These are phyloP conservation scores for Alternaria sp. DNA, from an alignment of 2,329 filamentous ascomycete genomes.

Conservation along the genomic window DNA sequence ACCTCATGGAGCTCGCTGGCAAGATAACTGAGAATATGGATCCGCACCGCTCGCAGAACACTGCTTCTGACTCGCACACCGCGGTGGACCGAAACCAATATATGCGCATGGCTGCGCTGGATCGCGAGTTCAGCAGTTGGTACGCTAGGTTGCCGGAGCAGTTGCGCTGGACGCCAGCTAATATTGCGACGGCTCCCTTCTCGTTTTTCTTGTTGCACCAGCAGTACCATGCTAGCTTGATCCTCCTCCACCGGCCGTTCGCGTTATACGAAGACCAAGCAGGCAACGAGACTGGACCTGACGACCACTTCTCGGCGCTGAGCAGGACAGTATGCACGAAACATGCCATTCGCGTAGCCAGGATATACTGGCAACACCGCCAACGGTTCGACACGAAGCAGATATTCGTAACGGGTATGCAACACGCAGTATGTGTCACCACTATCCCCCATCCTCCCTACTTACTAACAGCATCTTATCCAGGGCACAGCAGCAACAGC, in stretches of 20 bases:
- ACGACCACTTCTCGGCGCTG: constrained; percentile 57
- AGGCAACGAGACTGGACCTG: constrained; percentile 47
- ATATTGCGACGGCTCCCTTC: constrained; percentile 48
- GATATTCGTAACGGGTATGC: constrained; percentile 61
- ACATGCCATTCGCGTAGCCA: constrained; percentile 62
- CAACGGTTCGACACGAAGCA: constrained; percentile 62
- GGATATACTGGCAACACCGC: constrained; percentile 65
- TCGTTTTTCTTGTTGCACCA: constrained; percentile 65
- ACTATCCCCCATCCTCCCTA: not conserved
- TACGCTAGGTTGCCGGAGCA: constrained; percentile 62
- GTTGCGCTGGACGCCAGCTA: constrained; percentile 47
- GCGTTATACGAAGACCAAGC: constrained; percentile 59
- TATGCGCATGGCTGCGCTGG: constrained; percentile 60
- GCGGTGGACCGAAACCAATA: constrained; percentile 59
- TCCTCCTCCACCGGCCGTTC: constrained; percentile 64
- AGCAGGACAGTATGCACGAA: constrained; percentile 64
- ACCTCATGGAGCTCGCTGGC: constrained; percentile 65
- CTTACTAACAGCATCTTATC: not conserved
- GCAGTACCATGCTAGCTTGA: constrained; percentile 64
- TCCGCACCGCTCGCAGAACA: constrained; percentile 37
- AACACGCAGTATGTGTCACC: constrained; percentile 56
- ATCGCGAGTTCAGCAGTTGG: constrained; percentile 65
- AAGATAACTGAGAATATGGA: constrained; percentile 60
- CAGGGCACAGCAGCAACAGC: constrained; percentile 64
- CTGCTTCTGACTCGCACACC: constrained; percentile 30